Percentiles rank a stretch among this genome's conserved stretches.
phyloP scores from a whole-genome alignment of 2,329 filamentous ascomycete genomes.

The Herpotrichia juniperi region DNA sequence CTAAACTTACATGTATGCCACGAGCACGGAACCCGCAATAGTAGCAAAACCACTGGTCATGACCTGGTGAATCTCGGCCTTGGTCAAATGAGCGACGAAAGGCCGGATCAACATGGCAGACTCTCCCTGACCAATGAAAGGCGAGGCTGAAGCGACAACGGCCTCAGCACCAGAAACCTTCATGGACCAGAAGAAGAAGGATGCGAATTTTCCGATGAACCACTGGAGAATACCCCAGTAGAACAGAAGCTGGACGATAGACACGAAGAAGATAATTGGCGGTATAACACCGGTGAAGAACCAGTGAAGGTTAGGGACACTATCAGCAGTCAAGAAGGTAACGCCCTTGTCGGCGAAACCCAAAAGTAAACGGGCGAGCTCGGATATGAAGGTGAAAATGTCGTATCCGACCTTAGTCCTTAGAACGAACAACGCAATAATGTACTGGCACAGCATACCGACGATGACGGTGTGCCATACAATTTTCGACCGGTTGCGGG shows the following conservation, averaged over 20 bases:
- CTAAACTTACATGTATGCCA: conserved; percentile 71
- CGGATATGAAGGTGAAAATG: conserved; percentile 89
- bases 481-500: conserved; percentile 67
- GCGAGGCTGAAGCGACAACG: conserved; percentile 90
- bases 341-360: conserved; percentile 78
- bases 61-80: conserved; percentile 88
- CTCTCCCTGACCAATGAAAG: conserved; percentile 94
- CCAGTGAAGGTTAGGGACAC: conserved; percentile 57
- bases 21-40: conserved; percentile 85
- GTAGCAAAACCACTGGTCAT: conserved; percentile 94
- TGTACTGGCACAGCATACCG: conserved; percentile 86
- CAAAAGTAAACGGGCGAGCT: conserved; percentile 74
- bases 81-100: conserved; percentile 83
- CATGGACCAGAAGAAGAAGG: conserved; percentile 90
- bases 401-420: conserved; percentile 80
- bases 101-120: conserved; percentile 90
- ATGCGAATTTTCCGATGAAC: conserved; percentile 86
- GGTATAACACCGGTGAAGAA: conserved; percentile 85
- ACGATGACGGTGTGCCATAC: conserved; percentile 69
- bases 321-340: conserved; percentile 67
- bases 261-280: conserved; percentile 94
- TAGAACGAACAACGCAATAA: conserved; percentile 87
- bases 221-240: conserved; percentile 83
- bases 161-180: conserved; percentile 88
- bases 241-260: conserved; percentile 86